These are phyloP conservation scores for Salvia hispanica DNA, from an alignment of 257 asterid species.

Conservation along the genomic window DNA sequence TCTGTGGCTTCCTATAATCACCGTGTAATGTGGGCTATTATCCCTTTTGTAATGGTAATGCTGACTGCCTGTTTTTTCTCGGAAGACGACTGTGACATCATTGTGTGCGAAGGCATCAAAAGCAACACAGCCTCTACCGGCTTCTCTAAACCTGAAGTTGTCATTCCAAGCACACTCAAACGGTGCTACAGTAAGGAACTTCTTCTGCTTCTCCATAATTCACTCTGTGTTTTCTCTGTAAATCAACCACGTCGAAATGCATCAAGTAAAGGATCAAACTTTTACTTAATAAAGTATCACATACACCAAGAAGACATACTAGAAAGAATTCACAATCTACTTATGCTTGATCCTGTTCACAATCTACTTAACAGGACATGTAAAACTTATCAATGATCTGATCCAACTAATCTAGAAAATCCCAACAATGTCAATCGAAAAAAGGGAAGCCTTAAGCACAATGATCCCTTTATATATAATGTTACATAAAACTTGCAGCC, in stretches of 20 bases:
- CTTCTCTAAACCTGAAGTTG: conserved; percentile 81
- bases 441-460: conserved; percentile 22
- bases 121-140: conserved; percentile 96
- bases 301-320: conserved; percentile 26
- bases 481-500: conserved; percentile 25
- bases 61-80: conserved; percentile 94
- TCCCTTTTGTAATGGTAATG: conserved; percentile 97
- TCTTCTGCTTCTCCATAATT: conserved; percentile 69
- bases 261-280: conserved; percentile 5
- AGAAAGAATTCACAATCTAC: conserved; percentile 7
- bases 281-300: not conserved
- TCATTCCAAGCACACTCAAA: conserved; percentile 96
- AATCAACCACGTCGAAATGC: conserved; percentile 25
- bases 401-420: conserved; percentile 33
- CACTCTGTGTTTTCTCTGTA: conserved; percentile 28
- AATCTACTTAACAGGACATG: conserved; percentile 19
- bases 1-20: conserved; percentile 94
- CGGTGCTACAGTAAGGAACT: conserved; percentile 88
- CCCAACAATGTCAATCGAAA: conserved; percentile 12
- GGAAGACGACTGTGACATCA: conserved; percentile 87
- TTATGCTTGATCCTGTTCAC: too few relatives aligned
- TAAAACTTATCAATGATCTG: conserved; percentile 22
- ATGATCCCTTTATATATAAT: conserved; percentile 19
- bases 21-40: conserved; percentile 90
- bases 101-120: conserved; percentile 97